Percentiles rank a stretch among this genome's conserved stretches.
Evolutionary conservation across 805 yeast species (phyloP).

Genomic region (Ogataea pilisensis): DNA sequence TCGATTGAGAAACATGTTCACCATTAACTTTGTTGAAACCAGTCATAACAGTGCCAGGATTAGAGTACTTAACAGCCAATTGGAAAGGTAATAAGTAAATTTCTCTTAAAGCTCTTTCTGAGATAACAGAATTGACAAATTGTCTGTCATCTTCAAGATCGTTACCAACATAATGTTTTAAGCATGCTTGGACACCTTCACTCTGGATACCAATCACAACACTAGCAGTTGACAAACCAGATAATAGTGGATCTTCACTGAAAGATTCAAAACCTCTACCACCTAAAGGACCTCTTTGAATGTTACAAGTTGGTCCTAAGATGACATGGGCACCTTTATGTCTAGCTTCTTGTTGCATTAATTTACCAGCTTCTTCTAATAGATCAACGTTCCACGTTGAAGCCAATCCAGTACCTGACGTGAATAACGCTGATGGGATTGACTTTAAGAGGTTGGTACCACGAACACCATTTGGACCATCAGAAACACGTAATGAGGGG

Average conservation of each 20-base stretch:
- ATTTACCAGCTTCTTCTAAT: slow-evolving; percentile 34
- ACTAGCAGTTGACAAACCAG: slow-evolving; percentile 44
- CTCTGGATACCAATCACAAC: slow-evolving; percentile 53
- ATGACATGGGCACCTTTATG: slow-evolving; percentile 40
- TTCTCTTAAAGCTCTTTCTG: slow-evolving; percentile 62
- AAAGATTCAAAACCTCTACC: slow-evolving; percentile 61
- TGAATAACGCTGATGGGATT: slow-evolving; percentile 41
- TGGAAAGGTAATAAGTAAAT: slow-evolving; percentile 62
- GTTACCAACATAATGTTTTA: slow-evolving; percentile 62
- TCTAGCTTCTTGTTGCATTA: slow-evolving; percentile 42
- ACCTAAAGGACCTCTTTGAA: slow-evolving; percentile 42
- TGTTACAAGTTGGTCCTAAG: slow-evolving; percentile 36
- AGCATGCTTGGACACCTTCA: slow-evolving; percentile 47
- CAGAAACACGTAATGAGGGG: slow-evolving; percentile 35
- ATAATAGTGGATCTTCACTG: slow-evolving; percentile 53
- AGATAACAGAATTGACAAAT: slow-evolving; percentile 43
- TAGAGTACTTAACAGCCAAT: slow-evolving; percentile 47
- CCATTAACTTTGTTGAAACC: slow-evolving; percentile 63
- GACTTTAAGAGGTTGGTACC: slow-evolving; percentile 39
- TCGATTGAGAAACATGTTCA: slow-evolving; percentile 47
- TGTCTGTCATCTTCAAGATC: slow-evolving; percentile 56
- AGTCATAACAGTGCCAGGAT: slow-evolving; percentile 58
- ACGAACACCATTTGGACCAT: slow-evolving; percentile 48
- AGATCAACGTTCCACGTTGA: slow-evolving; percentile 40
- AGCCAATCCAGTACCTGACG: slow-evolving; percentile 45